Evolutionary conservation across 2,329 filamentous ascomycete genomes (phyloP).

Genomic region (Penicillium sp.): DNA sequence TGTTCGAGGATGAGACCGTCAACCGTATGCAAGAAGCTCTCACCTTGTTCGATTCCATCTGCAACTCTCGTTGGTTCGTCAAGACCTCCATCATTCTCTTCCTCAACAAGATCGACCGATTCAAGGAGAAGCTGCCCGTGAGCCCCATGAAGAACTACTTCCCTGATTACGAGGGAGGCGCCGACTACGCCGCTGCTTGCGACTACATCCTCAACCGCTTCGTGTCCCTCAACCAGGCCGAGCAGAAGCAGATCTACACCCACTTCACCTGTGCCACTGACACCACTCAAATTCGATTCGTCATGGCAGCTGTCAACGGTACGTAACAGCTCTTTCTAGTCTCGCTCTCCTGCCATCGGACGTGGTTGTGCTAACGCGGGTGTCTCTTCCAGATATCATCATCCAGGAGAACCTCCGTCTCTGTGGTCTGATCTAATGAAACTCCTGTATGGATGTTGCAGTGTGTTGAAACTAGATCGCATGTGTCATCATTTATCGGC

Average conservation of each 20-base stretch:
- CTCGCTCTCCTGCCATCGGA: neutral
- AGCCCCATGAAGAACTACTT: conserved; percentile 73
- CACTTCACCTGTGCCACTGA: conserved; percentile 99
- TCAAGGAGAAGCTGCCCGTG: conserved; percentile 68
- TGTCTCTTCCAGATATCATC: conserved; percentile 72
- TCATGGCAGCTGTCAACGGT: conserved; percentile 99
- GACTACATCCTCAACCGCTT: conserved; percentile 99
- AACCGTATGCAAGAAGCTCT: conserved; percentile 70
- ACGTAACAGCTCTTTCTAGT: conserved; percentile 32
- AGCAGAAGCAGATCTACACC: conserved; percentile 99
- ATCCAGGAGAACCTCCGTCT: conserved; percentile 98
- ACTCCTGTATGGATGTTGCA: conserved; percentile 20
- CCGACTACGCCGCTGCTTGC: conserved; percentile 91
- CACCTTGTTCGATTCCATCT: conserved; percentile 66
- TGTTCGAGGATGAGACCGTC: conserved; percentile 93
- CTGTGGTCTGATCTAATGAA: conserved; percentile 85
- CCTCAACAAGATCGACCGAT: conserved; percentile 69
- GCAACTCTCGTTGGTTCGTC: conserved; percentile 66
- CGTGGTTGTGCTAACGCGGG: conserved; percentile 7
- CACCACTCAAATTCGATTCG: conserved; percentile 97
- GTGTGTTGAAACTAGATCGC: conserved; percentile 29
- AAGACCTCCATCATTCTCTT: conserved; percentile 68
- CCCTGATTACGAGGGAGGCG: conserved; percentile 77
- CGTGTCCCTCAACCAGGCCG: conserved; percentile 95
- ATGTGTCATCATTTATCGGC: conserved; percentile 24